phyloP scores from a whole-genome alignment of 2,329 filamentous ascomycete species.

The Pseudogymnoascus sp. region DNA sequence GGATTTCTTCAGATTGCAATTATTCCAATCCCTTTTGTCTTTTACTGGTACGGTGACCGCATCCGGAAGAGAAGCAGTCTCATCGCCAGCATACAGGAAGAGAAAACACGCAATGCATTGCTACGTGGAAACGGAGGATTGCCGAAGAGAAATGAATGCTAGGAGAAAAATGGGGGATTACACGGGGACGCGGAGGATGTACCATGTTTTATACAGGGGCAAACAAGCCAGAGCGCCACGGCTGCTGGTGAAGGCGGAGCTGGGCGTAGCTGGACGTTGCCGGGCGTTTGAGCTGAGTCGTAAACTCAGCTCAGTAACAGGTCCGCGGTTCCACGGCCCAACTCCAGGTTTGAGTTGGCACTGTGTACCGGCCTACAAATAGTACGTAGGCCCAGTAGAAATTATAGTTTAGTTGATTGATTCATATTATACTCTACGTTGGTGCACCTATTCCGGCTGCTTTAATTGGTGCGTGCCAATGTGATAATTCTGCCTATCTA shows the following conservation, averaged over 20 bases:
- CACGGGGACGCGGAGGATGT: not conserved
- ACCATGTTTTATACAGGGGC: not conserved
- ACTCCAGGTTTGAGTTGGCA: not conserved
- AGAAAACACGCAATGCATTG: not conserved
- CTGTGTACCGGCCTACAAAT: not conserved
- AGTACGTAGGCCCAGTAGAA: not conserved
- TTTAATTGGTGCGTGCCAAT: not conserved
- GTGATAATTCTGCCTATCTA: not conserved
- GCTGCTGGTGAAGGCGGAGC: not conserved
- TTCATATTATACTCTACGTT: not conserved
- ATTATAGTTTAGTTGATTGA: not conserved
- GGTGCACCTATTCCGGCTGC: not conserved
- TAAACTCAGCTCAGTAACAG: not conserved
- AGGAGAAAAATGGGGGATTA: not conserved
- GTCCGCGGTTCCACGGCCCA: not conserved
- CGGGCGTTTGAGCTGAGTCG: not conserved
- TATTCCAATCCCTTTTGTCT: slow-evolving; percentile 72
- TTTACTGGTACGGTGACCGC: slow-evolving; percentile 53
- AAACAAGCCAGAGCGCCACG: not conserved
- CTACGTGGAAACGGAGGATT: not conserved
- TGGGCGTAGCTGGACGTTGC: not conserved
- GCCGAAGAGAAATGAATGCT: not conserved
- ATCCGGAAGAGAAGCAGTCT: slow-evolving; percentile 38
- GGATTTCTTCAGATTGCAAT: slow-evolving; percentile 63
- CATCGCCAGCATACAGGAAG: not conserved